Evolutionary conservation across 129 eudicot species (phyloP), one percentile per base, ranked within the genome.

Genomic region (Flaveria trinervia): DNA sequence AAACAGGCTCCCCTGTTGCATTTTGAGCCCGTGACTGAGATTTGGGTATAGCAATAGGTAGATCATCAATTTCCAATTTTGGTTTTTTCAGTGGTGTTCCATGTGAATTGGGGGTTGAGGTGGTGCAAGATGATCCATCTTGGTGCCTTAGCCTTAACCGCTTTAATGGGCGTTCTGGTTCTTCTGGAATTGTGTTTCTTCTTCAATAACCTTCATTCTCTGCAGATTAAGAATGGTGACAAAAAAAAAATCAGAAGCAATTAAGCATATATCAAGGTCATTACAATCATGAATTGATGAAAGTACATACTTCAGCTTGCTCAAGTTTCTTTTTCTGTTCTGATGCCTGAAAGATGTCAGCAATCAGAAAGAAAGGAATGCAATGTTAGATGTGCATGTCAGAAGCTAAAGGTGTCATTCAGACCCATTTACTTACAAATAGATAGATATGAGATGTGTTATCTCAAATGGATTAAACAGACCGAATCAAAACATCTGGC

Each of bases 131-230:
- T 14, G 89, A 62, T 66, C 77, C 84, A 57, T 82, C 91, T 78
- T 83, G 89, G 82, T 83, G 82, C 70, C 85, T 84, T 65, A 82
- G 70, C 18, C 96, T 81, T 55, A 89, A 57, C 77, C 96, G 88
- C 81, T 92, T 92, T 25, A 92, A 82, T 12, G 97, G 97, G 2
- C 93, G 82, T 80, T 83, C 91, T 2, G 89, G 82, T 69, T 87
- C 96, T 72, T 85, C 92, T 1, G 82, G 81, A 36, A 62, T 77
- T 64, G 89, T 73, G 87, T 83, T 83, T 85, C 96, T 72, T 86
- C 90, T 83, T 80, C 88, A 49, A 83, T 71, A 33, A 30, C 81
- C 45, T 80, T 82, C 75, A 68, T 72, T 23, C 26, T 71, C 89
- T 85, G 82, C 36, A 57, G 25, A 79, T 60, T 17, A 14, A 5